Percentiles rank a stretch among this genome's conserved stretches.
These are phyloP conservation scores for Helicostylum pulchrum DNA, from an alignment of 192 early-diverging fungal species.

Conservation along the genomic window DNA sequence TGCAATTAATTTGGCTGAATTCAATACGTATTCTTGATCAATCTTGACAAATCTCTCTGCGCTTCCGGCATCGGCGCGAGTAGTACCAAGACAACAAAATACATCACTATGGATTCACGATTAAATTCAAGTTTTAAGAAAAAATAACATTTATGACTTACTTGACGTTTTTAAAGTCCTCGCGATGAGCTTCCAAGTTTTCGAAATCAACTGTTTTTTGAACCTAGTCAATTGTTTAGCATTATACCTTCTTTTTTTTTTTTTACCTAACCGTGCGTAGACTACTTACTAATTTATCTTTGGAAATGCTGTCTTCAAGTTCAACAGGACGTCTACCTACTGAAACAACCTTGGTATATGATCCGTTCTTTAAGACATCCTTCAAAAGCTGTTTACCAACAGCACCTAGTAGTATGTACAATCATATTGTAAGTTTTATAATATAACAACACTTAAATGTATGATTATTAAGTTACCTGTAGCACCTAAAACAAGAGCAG, in stretches of 20 bases:
- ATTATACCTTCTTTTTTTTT: not conserved
- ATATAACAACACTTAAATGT: not conserved
- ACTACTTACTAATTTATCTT: constrained; percentile 41
- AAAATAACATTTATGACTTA: constrained; percentile 27
- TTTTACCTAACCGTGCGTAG: not conserved
- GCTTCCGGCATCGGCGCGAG: constrained; percentile 59
- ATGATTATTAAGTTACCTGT: not conserved
- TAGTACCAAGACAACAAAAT: constrained; percentile 74
- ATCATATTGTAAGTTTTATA: not conserved
- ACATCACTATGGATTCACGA: constrained; percentile 49
- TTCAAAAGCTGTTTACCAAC: constrained; percentile 56
- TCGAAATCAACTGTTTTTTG: constrained; percentile 77
- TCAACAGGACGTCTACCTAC: constrained; percentile 50
- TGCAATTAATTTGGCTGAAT: constrained; percentile 55
- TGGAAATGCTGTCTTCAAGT: constrained; percentile 36
- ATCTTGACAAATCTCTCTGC: constrained; percentile 69
- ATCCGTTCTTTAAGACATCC: constrained; percentile 45
- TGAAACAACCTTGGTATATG: constrained; percentile 51
- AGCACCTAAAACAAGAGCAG: constrained; percentile 34
- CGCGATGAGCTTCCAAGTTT: constrained; percentile 45
- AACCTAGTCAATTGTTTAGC: constrained; percentile 23
- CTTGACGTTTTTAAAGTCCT: constrained; percentile 45
- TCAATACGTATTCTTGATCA: constrained; percentile 76
- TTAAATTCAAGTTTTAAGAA: not conserved
- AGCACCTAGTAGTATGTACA: constrained; percentile 41